phyloP scores from a whole-genome alignment of 2,329 filamentous ascomycete species.

The Aspergillus sp. region DNA sequence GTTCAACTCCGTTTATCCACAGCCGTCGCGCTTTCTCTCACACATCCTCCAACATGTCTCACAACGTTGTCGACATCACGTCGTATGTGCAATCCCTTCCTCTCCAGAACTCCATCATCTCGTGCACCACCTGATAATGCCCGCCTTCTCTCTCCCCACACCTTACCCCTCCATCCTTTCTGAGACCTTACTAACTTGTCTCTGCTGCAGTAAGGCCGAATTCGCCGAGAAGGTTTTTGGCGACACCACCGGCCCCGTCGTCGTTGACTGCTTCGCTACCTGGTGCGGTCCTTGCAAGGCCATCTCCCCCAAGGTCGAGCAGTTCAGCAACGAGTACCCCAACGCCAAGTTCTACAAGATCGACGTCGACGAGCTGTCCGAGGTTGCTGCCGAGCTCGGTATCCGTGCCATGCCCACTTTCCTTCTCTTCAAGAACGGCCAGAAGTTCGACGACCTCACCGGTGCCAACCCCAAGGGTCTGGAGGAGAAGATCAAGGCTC shows the following conservation, averaged over 20 bases:
- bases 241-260: conserved; percentile 58
- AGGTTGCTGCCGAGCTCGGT: conserved; percentile 73
- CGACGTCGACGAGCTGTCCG: conserved; percentile 80
- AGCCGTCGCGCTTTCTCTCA: conserved; percentile 32
- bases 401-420: conserved; percentile 95
- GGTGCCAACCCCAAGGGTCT: conserved; percentile 79
- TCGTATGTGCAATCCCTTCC: conserved; percentile 24
- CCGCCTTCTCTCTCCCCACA: neutral
- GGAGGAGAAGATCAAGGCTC: conserved; percentile 41
- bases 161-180: no score
- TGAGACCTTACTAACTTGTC: neutral
- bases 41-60: conserved; percentile 32
- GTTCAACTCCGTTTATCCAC: conserved; percentile 9
- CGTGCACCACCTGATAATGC: no score
- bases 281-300: conserved; percentile 97
- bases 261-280: conserved; percentile 83
- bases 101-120: neutral
- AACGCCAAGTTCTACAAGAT: conserved; percentile 79
- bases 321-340: conserved; percentile 60
- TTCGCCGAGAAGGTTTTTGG: conserved; percentile 56
- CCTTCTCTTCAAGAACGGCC: conserved; percentile 75
- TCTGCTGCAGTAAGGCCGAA: conserved; percentile 55
- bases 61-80: conserved; percentile 28
- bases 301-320: conserved; percentile 74
- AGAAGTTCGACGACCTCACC: conserved; percentile 72